A percentile compares a stretch with the other conserved stretches of the same genome.
phyloP scores from a whole-genome alignment of 148 eudicot species.

The Silene latifolia region DNA sequence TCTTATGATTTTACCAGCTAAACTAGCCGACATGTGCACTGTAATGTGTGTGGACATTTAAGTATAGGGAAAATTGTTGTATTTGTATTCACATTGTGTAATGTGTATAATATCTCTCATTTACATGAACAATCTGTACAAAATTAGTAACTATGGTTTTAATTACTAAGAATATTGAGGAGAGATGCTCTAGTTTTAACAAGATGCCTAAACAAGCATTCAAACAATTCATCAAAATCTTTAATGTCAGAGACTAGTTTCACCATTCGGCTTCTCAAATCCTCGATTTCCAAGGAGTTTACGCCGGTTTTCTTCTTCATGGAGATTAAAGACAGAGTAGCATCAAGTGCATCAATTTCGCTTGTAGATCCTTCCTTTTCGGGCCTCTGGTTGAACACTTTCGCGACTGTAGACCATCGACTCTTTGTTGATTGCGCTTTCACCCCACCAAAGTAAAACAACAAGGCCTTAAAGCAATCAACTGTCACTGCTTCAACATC shows the following conservation, averaged over 20 bases:
- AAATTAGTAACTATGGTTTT: neutral
- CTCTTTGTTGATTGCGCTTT: neutral
- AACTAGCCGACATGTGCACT: too few species aligned
- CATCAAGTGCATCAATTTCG: slow-evolving; percentile 29
- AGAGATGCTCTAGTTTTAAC: slow-evolving; percentile 48
- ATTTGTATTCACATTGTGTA: slow-evolving; percentile 10
- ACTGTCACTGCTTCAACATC: slow-evolving; percentile 11
- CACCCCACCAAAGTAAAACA: slow-evolving; percentile 3
- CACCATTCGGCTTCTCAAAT: slow-evolving; percentile 20
- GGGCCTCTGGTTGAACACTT: slow-evolving; percentile 20
- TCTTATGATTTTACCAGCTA: too few species aligned
- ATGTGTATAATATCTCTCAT: too few species aligned
- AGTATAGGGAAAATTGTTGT: neutral
- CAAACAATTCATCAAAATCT: slow-evolving; percentile 38
- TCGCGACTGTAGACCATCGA: slow-evolving; percentile 25
- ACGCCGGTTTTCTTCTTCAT: neutral
- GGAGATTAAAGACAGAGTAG: slow-evolving; percentile 13
- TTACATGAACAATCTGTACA: too few species aligned
- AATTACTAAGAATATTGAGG: slow-evolving; percentile 37
- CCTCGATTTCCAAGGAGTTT: slow-evolving; percentile 10
- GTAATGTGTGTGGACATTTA: too few species aligned
- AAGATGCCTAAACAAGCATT: slow-evolving; percentile 36
- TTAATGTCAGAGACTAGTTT: slow-evolving; percentile 28
- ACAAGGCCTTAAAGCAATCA: slow-evolving; percentile 5
- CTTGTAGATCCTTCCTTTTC: neutral